Conservation (phyloP, 805 yeast genomes). For the Cyberlindnera sargentensis region DNA sequence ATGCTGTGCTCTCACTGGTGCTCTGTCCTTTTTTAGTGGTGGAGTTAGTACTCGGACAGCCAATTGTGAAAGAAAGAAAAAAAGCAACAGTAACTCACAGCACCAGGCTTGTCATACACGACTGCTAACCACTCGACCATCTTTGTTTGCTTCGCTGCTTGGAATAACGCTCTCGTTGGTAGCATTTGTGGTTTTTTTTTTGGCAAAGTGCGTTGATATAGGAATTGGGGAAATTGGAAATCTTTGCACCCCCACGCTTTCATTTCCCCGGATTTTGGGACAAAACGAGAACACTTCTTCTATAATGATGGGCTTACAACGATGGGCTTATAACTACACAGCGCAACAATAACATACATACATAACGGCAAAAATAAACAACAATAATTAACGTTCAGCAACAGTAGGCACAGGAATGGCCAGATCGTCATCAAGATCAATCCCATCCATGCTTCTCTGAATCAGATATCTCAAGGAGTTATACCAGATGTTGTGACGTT, state of each 20-base stretch:
- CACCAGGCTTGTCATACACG: constrained; percentile 61
- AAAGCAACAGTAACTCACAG: constrained; percentile 15
- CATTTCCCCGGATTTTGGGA: too few species aligned
- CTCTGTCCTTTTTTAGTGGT: constrained; percentile 34
- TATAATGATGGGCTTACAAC: too few species aligned
- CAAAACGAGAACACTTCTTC: too few species aligned
- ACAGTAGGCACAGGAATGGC: constrained; percentile 4
- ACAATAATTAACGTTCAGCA: too few species aligned
- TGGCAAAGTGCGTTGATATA: too few species aligned
- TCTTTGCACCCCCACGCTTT: too few species aligned
- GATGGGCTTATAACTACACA: too few species aligned
- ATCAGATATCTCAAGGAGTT: constrained; percentile 73
- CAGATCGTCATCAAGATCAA: constrained; percentile 34
- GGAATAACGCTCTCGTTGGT: constrained; percentile 8
- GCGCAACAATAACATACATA: too few species aligned
- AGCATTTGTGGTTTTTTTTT: background rate
- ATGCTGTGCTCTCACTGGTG: constrained; percentile 46
- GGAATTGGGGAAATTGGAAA: too few species aligned
- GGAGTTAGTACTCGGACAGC: background rate
- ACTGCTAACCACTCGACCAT: constrained; percentile 62
- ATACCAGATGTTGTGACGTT: constrained; percentile 87
- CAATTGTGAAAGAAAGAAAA: background rate
- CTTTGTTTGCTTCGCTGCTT: constrained; percentile 13
- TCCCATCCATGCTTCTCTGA: constrained; percentile 55
- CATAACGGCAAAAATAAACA: too few species aligned